Evolutionary conservation across 2,329 filamentous ascomycete species (phyloP).

Genomic region (Penicillium aurantiogriseum): DNA sequence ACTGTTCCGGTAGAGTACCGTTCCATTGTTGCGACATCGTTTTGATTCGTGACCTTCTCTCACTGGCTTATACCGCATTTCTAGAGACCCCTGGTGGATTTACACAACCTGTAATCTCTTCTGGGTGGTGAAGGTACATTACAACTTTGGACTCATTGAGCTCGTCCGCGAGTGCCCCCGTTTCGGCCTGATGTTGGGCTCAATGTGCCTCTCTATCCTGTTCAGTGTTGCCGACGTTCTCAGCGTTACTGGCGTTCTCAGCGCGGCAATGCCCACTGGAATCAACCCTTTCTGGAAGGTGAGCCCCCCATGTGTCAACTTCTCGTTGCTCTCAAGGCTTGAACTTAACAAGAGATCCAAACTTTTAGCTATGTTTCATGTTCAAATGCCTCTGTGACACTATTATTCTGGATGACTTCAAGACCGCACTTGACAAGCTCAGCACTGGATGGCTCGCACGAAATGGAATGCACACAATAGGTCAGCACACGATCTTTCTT

Average conservation of each 20-base stretch:
- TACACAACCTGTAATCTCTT: neutral
- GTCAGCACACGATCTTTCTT: too few relatives aligned
- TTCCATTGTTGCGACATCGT: too few relatives aligned
- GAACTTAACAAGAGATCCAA: too few relatives aligned
- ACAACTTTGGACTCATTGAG: neutral
- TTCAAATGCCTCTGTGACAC: constrained; percentile 68
- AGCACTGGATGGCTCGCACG: too few relatives aligned
- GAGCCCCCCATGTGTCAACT: neutral
- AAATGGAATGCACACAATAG: too few relatives aligned
- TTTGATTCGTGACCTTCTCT: too few relatives aligned
- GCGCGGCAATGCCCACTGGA: neutral
- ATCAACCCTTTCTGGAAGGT: neutral
- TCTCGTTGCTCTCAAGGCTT: too few relatives aligned
- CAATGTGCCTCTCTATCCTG: neutral
- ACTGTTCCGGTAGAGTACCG: neutral
- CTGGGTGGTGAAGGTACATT: neutral
- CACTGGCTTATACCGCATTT: neutral
- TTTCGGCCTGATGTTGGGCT: neutral
- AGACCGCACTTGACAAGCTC: constrained; percentile 51
- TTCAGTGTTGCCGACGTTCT: neutral
- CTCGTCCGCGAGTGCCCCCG: neutral
- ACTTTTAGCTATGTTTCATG: constrained; percentile 52
- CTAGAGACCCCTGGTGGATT: neutral
- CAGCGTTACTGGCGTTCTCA: neutral
- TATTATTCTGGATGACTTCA: constrained; percentile 67